These are phyloP conservation scores for Aschersonia sp. DNA, from an alignment of 2,329 filamentous ascomycete genomes.

Conservation along the genomic window DNA sequence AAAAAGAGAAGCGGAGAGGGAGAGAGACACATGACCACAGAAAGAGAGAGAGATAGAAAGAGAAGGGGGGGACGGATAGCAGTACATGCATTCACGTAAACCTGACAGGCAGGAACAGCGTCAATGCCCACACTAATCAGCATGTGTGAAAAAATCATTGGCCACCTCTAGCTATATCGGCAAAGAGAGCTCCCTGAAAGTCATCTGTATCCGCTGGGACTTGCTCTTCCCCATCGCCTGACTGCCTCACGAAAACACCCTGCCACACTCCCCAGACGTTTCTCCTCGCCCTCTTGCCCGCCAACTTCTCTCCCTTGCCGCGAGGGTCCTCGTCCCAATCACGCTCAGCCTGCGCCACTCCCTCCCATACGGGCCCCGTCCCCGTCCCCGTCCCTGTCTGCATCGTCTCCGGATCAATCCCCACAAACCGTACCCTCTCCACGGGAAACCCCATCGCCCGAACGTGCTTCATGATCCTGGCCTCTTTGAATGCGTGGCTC, in stretches of 20 bases:
- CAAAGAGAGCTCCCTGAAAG: too few relatives aligned
- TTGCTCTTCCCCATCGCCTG: not conserved
- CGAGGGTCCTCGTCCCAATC: constrained; percentile 40
- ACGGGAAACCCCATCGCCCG: constrained; percentile 32
- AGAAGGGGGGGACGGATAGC: too few relatives aligned
- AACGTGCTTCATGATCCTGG: constrained; percentile 48
- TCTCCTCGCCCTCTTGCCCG: constrained; percentile 30
- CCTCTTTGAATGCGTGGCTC: constrained; percentile 55
- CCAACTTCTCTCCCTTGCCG: constrained; percentile 28
- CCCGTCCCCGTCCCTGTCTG: constrained; percentile 14
- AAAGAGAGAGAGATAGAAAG: too few relatives aligned
- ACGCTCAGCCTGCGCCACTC: constrained; percentile 25
- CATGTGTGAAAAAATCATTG: too few relatives aligned
- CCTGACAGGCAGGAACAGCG: too few relatives aligned
- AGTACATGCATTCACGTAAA: too few relatives aligned
- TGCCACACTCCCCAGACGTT: constrained; percentile 35
- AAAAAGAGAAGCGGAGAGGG: too few relatives aligned
- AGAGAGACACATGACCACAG: too few relatives aligned
- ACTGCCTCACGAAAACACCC: constrained; percentile 24
- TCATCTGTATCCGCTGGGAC: too few relatives aligned
- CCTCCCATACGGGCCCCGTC: constrained; percentile 20
- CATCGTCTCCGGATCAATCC: constrained; percentile 3
- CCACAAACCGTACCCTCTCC: constrained; percentile 50
- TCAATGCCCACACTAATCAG: too few relatives aligned
- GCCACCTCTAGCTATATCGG: too few relatives aligned